phyloP scores from a whole-genome alignment of 495 filamentous ascomycete genomes.

The Viridothelium virens region DNA sequence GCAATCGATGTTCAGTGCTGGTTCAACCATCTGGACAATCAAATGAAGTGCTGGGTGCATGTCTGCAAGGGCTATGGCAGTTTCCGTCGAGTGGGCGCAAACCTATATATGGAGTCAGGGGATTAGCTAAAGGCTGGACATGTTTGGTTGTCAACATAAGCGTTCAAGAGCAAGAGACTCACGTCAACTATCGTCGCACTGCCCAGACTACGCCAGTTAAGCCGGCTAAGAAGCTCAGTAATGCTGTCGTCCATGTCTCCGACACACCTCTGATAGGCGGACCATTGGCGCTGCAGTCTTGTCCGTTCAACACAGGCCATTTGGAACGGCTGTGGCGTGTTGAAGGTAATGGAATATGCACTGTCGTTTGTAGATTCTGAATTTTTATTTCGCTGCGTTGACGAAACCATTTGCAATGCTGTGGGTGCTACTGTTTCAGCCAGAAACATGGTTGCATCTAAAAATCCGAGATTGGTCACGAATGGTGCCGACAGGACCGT shows the following conservation, averaged over 20 bases:
- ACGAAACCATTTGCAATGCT: constrained; percentile 35
- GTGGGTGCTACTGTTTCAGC: constrained; percentile 30
- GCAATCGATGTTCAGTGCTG: background rate
- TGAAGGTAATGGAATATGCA: constrained; percentile 25
- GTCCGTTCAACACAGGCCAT: constrained; percentile 24
- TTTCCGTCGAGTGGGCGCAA: constrained; percentile 23
- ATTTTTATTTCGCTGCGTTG: constrained; percentile 30
- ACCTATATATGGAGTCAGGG: constrained; percentile 20
- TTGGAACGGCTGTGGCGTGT: constrained; percentile 24
- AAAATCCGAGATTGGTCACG: constrained; percentile 30
- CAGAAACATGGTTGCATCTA: constrained; percentile 39
- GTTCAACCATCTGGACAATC: constrained; percentile 31
- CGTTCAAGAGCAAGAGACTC: constrained; percentile 1
- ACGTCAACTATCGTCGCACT: constrained; percentile 34
- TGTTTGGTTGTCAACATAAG: background rate
- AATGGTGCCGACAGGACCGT: constrained; percentile 36
- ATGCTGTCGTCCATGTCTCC: constrained; percentile 22
- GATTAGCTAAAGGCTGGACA: background rate
- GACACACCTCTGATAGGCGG: constrained; percentile 28
- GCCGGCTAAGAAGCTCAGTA: constrained; percentile 27
- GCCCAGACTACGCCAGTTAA: constrained; percentile 28
- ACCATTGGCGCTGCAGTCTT: constrained; percentile 32
- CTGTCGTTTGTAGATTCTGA: constrained; percentile 20
- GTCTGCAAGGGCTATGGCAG: constrained; percentile 24
- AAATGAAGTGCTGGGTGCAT: constrained; percentile 32